A percentile compares a stretch with the other conserved stretches of the same genome.
phyloP scores from a whole-genome alignment of 352 stramenopile genomes.

The Phytophthora idaei region DNA sequence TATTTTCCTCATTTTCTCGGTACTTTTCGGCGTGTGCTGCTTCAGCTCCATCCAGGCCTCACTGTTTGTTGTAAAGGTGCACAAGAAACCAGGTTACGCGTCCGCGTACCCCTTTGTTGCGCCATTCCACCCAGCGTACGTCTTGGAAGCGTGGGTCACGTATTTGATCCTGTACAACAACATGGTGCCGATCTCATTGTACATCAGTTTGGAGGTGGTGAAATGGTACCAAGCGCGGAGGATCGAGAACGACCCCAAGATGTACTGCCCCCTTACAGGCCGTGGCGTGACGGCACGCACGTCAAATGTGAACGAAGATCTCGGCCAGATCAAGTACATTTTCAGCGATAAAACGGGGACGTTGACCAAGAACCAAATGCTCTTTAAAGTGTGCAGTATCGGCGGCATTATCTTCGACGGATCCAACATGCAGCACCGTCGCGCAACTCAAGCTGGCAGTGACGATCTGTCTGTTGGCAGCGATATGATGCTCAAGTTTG shows the following conservation, averaged over 20 bases:
- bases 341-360: constrained; percentile 99
- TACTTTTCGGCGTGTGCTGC: constrained; percentile 73
- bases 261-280: constrained; percentile 56
- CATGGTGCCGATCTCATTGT: constrained; percentile 97
- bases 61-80: constrained; percentile 48
- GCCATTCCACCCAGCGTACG: constrained; percentile 39
- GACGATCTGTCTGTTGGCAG: constrained; percentile 24
- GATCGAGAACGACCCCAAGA: constrained; percentile 88
- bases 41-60: constrained; percentile 70
- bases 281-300: constrained; percentile 87
- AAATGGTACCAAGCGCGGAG: constrained; percentile 95
- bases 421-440: constrained; percentile 60
- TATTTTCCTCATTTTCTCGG: constrained; percentile 84
- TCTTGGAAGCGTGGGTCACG: constrained; percentile 75
- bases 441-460: constrained; percentile 37
- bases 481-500: constrained; percentile 35
- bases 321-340: constrained; percentile 99
- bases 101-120: constrained; percentile 39
- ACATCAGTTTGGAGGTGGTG: constrained; percentile 97
- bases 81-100: constrained; percentile 25
- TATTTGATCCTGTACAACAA: constrained; percentile 91
- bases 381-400: constrained; percentile 95
- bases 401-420: constrained; percentile 91
- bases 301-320: constrained; percentile 94
- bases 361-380: constrained; percentile 99